Evolutionary conservation across 164 flowering plant species (phyloP).

Genomic region (Umbellularia californica): DNA sequence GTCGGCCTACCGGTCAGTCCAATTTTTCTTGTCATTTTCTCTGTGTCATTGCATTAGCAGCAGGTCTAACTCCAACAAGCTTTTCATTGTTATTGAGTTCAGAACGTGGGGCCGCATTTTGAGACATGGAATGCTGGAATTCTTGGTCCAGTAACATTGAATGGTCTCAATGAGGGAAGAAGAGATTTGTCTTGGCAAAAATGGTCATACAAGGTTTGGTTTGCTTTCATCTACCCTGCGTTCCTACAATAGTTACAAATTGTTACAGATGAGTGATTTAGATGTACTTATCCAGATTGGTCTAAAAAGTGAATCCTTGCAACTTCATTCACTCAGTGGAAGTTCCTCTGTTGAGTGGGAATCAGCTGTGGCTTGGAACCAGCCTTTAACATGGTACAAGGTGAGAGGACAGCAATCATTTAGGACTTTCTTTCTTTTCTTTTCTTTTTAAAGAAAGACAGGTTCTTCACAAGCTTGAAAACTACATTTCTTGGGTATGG

Average conservation of each 20-base stretch:
- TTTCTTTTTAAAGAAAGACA: too few species aligned
- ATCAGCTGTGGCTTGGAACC: constrained; percentile 44
- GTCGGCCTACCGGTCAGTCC: constrained; percentile 88
- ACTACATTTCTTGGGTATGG: too few species aligned
- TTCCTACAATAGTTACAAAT: not conserved
- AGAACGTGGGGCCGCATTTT: constrained; percentile 84
- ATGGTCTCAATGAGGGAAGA: constrained; percentile 73
- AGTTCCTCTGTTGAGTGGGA: constrained; percentile 91
- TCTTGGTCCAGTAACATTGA: constrained; percentile 84
- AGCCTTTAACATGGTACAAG: constrained; percentile 93
- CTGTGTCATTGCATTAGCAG: not conserved
- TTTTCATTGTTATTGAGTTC: constrained; percentile 9
- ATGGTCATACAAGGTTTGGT: constrained; percentile 91
- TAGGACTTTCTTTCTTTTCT: not conserved
- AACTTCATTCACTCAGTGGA: constrained; percentile 62
- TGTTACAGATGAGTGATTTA: not conserved
- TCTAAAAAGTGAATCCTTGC: constrained; percentile 68
- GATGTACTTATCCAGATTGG: constrained; percentile 52
- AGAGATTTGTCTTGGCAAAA: constrained; percentile 73
- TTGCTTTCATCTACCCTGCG: not conserved
- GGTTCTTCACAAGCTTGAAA: too few species aligned
- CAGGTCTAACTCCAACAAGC: not conserved
- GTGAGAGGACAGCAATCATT: constrained; percentile 34
- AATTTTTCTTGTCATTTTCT: constrained; percentile 7
- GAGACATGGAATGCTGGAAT: constrained; percentile 96